These are phyloP conservation scores for Pezicula rhizophila DNA, from an alignment of 2,329 filamentous ascomycete species.

Conservation along the genomic window DNA sequence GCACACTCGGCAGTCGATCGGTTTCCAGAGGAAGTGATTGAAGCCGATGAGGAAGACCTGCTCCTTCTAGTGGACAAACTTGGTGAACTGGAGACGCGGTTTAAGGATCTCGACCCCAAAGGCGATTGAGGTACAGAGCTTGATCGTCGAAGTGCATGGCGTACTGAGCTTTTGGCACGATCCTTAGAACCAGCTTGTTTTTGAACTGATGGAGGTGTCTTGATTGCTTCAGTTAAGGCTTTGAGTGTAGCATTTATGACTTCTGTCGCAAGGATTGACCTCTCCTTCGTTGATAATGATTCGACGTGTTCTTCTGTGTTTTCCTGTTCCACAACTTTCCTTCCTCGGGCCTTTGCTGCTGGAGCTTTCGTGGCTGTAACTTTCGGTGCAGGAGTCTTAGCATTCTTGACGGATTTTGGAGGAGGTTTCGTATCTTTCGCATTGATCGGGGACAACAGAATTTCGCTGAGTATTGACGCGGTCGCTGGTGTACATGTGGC, in stretches of 20 bases:
- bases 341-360: constrained; percentile 14
- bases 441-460: constrained; percentile 34
- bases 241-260: constrained; percentile 67
- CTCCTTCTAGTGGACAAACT: constrained; percentile 39
- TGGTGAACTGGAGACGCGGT: constrained; percentile 54
- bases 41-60: constrained; percentile 32
- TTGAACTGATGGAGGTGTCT: constrained; percentile 29
- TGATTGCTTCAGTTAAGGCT: constrained; percentile 60
- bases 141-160: constrained; percentile 45
- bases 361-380: constrained; percentile 19
- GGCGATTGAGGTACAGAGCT: constrained; percentile 53
- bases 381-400: constrained; percentile 2
- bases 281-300: constrained; percentile 50
- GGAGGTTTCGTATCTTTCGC: background rate
- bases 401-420: background rate
- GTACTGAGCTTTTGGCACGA: constrained; percentile 30
- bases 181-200: constrained; percentile 26
- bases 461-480: constrained; percentile 36
- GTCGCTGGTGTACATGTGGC: constrained; percentile 43
- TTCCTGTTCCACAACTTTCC: constrained; percentile 27
- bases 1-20: constrained; percentile 52
- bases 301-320: constrained; percentile 23
- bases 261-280: constrained; percentile 63
- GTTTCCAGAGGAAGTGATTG: constrained; percentile 23
- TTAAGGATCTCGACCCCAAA: constrained; percentile 54